A percentile compares a stretch with the other conserved stretches of the same genome.
phyloP scores from a whole-genome alignment of 2,329 filamentous ascomycete genomes.

The Alternaria sp. region DNA sequence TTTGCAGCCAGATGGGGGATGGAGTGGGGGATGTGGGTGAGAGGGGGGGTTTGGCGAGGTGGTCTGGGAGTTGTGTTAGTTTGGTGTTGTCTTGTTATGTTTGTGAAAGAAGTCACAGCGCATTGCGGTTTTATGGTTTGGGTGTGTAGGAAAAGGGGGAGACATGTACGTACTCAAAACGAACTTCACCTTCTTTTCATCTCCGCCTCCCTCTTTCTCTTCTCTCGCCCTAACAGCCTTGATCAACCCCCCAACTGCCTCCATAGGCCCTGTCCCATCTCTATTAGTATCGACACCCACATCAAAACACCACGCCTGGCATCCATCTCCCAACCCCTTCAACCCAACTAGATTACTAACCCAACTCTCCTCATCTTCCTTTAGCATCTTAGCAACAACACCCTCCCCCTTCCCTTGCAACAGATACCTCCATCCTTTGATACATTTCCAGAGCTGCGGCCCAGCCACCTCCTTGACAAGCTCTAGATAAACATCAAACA shows the following conservation, averaged over 20 bases:
- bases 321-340: conserved; percentile 60
- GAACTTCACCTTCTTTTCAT: conserved; percentile 64
- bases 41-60: conserved; percentile 89
- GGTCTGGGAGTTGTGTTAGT: conserved; percentile 61
- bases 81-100: not conserved
- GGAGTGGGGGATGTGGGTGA: conserved; percentile 57
- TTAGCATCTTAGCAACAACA: conserved; percentile 57
- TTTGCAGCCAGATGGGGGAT: conserved; percentile 69
- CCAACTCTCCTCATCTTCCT: conserved; percentile 43
- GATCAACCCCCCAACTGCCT: conserved; percentile 46
- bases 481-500: conserved; percentile 70
- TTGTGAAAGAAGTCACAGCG: not conserved
- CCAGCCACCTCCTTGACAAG: conserved; percentile 68
- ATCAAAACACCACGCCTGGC: conserved; percentile 74
- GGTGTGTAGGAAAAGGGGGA: not conserved
- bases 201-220: conserved; percentile 59
- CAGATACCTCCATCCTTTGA: conserved; percentile 83
- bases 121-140: not conserved
- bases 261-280: conserved; percentile 70
- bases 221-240: conserved; percentile 50
- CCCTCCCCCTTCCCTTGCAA: conserved; percentile 63
- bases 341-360: not conserved
- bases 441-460: conserved; percentile 58
- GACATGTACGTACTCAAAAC: conserved; percentile 68
- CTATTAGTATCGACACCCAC: conserved; percentile 81